These are phyloP conservation scores for Agrocybe praecox DNA, from an alignment of 768 basidiomycete genomes.

Conservation along the genomic window DNA sequence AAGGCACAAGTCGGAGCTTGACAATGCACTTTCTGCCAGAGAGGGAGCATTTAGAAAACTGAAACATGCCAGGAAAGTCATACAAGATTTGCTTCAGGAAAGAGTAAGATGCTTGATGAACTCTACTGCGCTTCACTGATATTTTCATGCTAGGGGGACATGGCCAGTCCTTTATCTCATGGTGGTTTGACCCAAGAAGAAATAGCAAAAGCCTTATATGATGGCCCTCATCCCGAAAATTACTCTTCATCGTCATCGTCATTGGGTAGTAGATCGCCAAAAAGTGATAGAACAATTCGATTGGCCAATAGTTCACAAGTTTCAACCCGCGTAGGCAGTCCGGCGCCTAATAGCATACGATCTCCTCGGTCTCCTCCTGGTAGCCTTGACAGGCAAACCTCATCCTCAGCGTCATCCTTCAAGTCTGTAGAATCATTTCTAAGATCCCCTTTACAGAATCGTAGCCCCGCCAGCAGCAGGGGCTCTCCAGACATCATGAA, in stretches of 20 bases:
- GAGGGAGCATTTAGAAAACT: conserved; percentile 33
- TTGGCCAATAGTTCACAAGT: conserved; percentile 1
- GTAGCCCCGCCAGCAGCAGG: not conserved
- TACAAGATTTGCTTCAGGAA: conserved; percentile 44
- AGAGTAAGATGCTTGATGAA: conserved; percentile 30
- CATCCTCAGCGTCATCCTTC: not conserved
- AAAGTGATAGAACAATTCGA: conserved; percentile 26
- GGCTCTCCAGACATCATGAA: conserved; percentile 33
- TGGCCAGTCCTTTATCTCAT: conserved; percentile 19
- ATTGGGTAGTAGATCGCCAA: conserved; percentile 4
- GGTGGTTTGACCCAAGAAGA: conserved; percentile 20
- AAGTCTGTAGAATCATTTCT: no score
- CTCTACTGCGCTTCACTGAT: not conserved
- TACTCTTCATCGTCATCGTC: conserved; percentile 16
- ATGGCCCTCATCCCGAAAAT: conserved; percentile 15
- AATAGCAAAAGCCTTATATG: conserved; percentile 24
- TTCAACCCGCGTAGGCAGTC: not conserved
- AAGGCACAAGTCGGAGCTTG: conserved; percentile 27
- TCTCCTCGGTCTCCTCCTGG: not conserved
- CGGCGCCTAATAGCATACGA: not conserved
- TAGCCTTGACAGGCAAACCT: not conserved
- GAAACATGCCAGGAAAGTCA: conserved; percentile 39
- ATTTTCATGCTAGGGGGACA: conserved; percentile 17
- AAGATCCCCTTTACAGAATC: not conserved
- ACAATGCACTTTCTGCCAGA: conserved; percentile 33